Conservation (phyloP, 345 rosid genomes). For the Eucalyptus polyanthemos region DNA sequence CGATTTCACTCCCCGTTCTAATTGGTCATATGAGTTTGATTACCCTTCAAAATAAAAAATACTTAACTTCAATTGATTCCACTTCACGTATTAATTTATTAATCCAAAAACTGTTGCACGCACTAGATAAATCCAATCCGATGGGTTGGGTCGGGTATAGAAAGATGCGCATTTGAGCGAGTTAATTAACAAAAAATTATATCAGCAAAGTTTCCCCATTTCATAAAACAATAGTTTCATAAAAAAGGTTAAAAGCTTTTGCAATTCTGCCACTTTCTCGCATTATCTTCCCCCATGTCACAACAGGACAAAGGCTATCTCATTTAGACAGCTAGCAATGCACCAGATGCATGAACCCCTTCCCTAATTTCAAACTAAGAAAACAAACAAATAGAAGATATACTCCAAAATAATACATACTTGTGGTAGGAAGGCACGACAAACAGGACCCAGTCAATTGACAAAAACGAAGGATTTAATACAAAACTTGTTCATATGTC, state of each 20-base stretch:
- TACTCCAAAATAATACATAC: background rate
- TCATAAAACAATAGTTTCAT: background rate
- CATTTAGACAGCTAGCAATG: background rate
- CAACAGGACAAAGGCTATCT: no score
- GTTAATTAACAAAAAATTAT: background rate
- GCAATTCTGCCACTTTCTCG: no score
- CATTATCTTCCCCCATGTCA: no score
- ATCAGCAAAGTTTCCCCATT: background rate
- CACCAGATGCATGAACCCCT: background rate
- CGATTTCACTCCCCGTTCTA: background rate
- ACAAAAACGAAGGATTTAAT: background rate
- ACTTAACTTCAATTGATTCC: background rate
- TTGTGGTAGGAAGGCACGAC: background rate
- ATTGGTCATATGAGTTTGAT: background rate
- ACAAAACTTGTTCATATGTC: no score
- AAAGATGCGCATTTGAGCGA: background rate
- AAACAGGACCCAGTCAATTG: background rate
- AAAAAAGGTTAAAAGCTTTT: background rate
- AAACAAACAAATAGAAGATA: no score
- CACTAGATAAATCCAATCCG: background rate
- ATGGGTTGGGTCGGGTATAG: background rate
- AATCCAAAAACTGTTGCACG: background rate
- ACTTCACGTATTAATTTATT: background rate
- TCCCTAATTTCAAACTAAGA: no score
- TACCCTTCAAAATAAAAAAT: background rate